Evolutionary conservation across 1,139 yeast species (phyloP), one percentile per base, ranked within the genome.

Genomic region (Pichia sp.): DNA sequence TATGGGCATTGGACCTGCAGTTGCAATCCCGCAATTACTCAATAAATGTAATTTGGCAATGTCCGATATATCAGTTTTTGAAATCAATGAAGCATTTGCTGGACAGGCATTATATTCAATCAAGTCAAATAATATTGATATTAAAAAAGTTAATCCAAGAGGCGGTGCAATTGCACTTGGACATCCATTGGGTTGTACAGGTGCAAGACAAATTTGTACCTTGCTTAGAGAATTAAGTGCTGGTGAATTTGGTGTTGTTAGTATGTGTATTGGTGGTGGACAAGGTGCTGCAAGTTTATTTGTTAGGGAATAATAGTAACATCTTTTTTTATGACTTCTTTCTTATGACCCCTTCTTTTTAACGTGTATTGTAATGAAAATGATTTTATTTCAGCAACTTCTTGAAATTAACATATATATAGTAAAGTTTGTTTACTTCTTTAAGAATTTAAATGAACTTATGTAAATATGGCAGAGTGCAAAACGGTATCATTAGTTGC

Each of bases 141-240:
- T 69, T 53, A 78, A 75, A 52, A 88, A 83, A 70, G 91, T 90
- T 63, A 91, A 91, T 73, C 88, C 91, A 58, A 82, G 85, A 66
- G 97, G 98, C 67, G 97, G 97, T 67, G 97, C 97, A 53, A 90
- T 91, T 65, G 97, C 97, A 25, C 70, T 91, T 59, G 98, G 98
- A 45, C 97, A 91, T 70, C 98, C 98, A 56, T 77, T 91, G 63
- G 98, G 98, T 55, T 84, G 91, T 63, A 91, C 98, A 44, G 98
- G 98, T 67, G 91, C 96, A 25, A 84, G 98, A 72, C 97, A 90
- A 73, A 78, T 88, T 55, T 91, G 97, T 48, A 91, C 98, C 9
- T 73, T 91, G 56, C 71, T 91, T 65, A 79, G 93, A 66, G 91
- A 89, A 71, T 77, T 91, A 65, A 74, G 84, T 70, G 72, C 79